Evolutionary conservation across 208 protist genomes (phyloP).

Genomic region (Trypanosoma avium): DNA sequence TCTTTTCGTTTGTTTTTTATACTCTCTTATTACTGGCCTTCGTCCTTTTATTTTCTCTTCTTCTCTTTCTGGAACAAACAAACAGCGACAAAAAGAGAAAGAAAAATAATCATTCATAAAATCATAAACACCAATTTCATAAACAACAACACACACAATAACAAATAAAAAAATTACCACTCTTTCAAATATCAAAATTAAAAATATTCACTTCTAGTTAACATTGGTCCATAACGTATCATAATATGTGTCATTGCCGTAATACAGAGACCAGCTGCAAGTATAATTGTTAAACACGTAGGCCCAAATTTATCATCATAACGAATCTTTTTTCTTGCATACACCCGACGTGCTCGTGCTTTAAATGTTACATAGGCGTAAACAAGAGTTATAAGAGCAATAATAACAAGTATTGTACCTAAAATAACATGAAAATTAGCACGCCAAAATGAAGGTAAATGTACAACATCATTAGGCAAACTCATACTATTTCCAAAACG

Average conservation of each 20-base stretch:
- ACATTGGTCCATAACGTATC: constrained; percentile 82
- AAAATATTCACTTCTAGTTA: constrained; percentile 69
- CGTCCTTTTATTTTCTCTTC: neutral
- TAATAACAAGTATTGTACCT: constrained; percentile 48
- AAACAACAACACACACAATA: neutral
- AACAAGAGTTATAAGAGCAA: constrained; percentile 54
- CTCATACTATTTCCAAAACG: constrained; percentile 73
- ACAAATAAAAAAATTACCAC: neutral
- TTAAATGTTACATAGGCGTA: constrained; percentile 82
- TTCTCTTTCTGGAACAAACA: neutral
- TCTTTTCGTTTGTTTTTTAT: no score
- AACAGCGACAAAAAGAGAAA: constrained; percentile 4
- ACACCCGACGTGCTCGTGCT: constrained; percentile 72
- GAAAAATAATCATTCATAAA: neutral
- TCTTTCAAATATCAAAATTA: constrained; percentile 24
- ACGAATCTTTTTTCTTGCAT: constrained; percentile 83
- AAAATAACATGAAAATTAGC: constrained; percentile 67
- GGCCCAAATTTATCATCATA: constrained; percentile 74
- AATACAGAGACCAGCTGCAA: constrained; percentile 47
- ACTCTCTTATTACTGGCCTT: neutral
- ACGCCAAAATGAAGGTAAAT: constrained; percentile 56
- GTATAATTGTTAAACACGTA: constrained; percentile 63
- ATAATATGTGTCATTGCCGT: constrained; percentile 54
- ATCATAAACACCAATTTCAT: neutral
- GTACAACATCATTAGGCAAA: constrained; percentile 48